These are phyloP conservation scores for apple (Malus domestica) DNA, from an alignment of 306 rosid genomes.

Conservation along the genomic window ASM211411v1 NC_041803.1:15459001-15459500, in stretches of 20 bases:
- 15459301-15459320: constrained; percentile 17
- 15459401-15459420: not conserved
- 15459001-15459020: constrained; percentile 92
- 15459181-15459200: constrained; percentile 98
- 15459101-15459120: not conserved
- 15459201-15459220: constrained; percentile 99
- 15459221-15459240: constrained; percentile 97
- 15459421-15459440: not conserved
- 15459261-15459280: not conserved
- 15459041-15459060: constrained; percentile 82
- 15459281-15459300: not conserved
- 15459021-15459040: constrained; percentile 96
- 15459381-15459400: constrained; percentile 54
- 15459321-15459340: constrained; percentile 56
- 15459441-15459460: not conserved
- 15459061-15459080: constrained; percentile 17
- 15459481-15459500: constrained; percentile 91
- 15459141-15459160: constrained; percentile 17
- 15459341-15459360: constrained; percentile 97
- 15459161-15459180: constrained; percentile 84
- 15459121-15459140: constrained; percentile 5
- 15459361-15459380: constrained; percentile 93
- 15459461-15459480: constrained; percentile 99
- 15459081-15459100: not conserved
- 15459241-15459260: not conserved